These are phyloP conservation scores for Xylaria sp. DNA, from an alignment of 2,329 filamentous ascomycete species.

Conservation along the genomic window DNA sequence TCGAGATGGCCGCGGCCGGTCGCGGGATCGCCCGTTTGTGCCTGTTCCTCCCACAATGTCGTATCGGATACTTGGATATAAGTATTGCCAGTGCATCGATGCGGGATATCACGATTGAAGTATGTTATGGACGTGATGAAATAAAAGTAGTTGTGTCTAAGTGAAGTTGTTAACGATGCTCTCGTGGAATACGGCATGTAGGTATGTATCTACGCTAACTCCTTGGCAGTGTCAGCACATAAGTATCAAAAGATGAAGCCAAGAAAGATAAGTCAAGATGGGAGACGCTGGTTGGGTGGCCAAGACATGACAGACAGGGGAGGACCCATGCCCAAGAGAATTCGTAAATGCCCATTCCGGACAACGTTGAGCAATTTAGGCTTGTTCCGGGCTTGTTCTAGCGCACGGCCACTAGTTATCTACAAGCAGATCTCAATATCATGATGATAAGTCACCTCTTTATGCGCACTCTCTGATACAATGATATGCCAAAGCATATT, in stretches of 20 bases:
- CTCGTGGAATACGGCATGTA: neutral
- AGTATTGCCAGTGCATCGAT: constrained; percentile 28
- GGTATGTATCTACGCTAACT: neutral
- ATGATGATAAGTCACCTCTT: neutral
- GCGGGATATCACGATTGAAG: constrained; percentile 4
- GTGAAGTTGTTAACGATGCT: neutral
- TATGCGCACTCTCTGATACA: neutral
- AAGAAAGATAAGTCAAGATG: constrained; percentile 13
- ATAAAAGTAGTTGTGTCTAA: constrained; percentile 1
- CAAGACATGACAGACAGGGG: constrained; percentile 15
- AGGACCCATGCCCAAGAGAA: neutral
- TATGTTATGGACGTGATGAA: constrained; percentile 6
- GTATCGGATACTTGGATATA: constrained; percentile 17
- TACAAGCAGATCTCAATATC: no score
- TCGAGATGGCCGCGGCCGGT: constrained; percentile 32
- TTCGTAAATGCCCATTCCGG: neutral
- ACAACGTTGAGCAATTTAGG: neutral
- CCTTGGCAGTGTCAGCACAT: neutral
- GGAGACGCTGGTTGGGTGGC: constrained; percentile 15
- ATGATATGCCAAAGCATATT: neutral
- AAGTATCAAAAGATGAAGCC: constrained; percentile 12
- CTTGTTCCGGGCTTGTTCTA: neutral
- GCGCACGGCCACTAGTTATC: neutral
- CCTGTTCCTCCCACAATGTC: constrained; percentile 6
- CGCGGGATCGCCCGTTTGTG: neutral